Evolutionary conservation across 176 grass and related monocot genomes (phyloP).

Genomic region (Triticum turgidum): DNA sequence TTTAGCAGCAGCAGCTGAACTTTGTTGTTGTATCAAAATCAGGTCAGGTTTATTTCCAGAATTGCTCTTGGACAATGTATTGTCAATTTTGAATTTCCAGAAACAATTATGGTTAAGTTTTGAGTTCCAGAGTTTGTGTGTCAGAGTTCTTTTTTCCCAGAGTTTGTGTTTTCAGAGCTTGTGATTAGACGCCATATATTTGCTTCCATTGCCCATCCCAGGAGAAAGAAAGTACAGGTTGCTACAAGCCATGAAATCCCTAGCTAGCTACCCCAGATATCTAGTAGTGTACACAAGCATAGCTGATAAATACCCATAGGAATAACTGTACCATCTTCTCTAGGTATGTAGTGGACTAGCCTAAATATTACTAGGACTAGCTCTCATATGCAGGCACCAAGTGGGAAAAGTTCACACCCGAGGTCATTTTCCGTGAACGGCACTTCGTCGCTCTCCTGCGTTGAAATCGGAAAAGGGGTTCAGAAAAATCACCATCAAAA

Average conservation of each 20-base stretch:
- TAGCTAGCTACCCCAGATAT: constrained; percentile 30
- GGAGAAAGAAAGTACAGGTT: constrained; percentile 19
- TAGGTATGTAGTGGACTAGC: background rate
- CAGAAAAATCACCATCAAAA: background rate
- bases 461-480: background rate
- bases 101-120: background rate
- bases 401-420: constrained; percentile 73
- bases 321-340: constrained; percentile 17
- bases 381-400: constrained; percentile 89
- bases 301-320: constrained; percentile 5
- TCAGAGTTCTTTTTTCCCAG: background rate
- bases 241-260: constrained; percentile 30
- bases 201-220: constrained; percentile 22
- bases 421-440: constrained; percentile 61
- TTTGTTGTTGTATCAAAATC: background rate
- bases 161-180: background rate
- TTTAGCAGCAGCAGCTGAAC: background rate
- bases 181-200: constrained; percentile 8
- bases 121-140: background rate
- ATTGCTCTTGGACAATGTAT: background rate
- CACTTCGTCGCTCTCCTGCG: background rate
- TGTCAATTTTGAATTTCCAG: background rate
- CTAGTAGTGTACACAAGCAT: constrained; percentile 26
- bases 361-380: background rate
- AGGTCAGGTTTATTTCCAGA: background rate